A percentile compares a stretch with the other conserved stretches of the same genome.
phyloP scores from a whole-genome alignment of 495 filamentous ascomycete genomes.

The Penicillium macrosclerotiorum region DNA sequence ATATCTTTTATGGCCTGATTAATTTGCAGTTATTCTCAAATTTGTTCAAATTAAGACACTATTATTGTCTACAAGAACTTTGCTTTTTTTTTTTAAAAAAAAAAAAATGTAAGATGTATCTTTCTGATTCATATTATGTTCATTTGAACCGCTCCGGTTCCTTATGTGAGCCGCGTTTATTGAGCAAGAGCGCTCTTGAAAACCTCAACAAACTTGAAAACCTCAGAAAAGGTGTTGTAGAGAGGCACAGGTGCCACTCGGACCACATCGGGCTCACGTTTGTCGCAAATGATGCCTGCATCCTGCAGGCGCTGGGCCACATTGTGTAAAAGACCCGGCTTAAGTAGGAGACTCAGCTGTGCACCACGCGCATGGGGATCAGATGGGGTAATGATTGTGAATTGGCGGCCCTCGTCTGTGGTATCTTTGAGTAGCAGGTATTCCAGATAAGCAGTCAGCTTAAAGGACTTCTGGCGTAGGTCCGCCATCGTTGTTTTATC shows the following conservation, averaged over 20 bases:
- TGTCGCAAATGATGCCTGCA: constrained; percentile 76
- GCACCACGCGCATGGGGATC: constrained; percentile 72
- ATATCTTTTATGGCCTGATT: too few species aligned
- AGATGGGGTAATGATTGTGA: constrained; percentile 74
- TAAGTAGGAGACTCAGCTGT: constrained; percentile 78
- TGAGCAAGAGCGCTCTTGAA: constrained; percentile 32
- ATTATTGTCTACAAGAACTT: too few species aligned
- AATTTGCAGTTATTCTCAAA: too few species aligned
- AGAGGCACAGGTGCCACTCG: constrained; percentile 89
- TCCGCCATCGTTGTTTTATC: constrained; percentile 64
- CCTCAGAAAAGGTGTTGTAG: constrained; percentile 83
- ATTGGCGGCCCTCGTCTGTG: constrained; percentile 35
- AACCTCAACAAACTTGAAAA: constrained; percentile 68
- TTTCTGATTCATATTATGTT: too few species aligned
- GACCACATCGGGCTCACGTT: constrained; percentile 88
- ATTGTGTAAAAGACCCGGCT: constrained; percentile 62
- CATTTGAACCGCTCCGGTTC: too few species aligned
- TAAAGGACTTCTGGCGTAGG: constrained; percentile 71
- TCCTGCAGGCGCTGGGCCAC: constrained; percentile 69
- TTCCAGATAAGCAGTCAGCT: constrained; percentile 79
- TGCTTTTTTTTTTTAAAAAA: too few species aligned
- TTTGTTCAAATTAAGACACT: too few species aligned
- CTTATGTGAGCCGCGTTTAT: too few species aligned
- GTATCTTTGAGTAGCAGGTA: constrained; percentile 54
- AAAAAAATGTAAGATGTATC: too few species aligned